Evolutionary conservation across 208 protist species (phyloP), one percentile per base, ranked within the genome.

Genomic region (Leishmania gerbilli): DNA sequence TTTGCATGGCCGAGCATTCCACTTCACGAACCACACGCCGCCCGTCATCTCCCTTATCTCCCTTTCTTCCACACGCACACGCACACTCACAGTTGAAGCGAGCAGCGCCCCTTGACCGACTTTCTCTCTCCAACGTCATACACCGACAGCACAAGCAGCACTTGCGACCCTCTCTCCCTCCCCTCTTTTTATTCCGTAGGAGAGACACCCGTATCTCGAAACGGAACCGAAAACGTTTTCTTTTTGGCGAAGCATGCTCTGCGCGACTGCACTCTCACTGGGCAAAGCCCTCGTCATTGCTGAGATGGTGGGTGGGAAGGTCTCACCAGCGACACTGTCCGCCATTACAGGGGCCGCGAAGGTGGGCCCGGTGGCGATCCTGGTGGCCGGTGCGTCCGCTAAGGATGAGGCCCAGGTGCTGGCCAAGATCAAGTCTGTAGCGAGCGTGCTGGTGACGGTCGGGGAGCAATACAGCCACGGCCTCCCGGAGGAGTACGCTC

Each of bases 271-370:
- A 34, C 51, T 71, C 7, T 74, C 72, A 24, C 72, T 93, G 27
- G 91, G 85, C 55, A 96, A 95, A 75, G 87, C 90, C 40, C 90
- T 96, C 31, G 92, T 97, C 21, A 75, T 97, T 24, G 92, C 88
- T 13, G 92, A 97, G 88, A 67, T 91, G 53, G 82, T 88, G 51
- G 81, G 84, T 27, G 95, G 87, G 58, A 91, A 96, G 67, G 86
- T 98, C 13, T 83, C 92, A 2, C 87, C 93, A 3, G 87, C 89
- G 21, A 97, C 96, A 53, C 90, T 99, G 17, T 88, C 91, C 47
- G 93, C 97, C 47, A 91, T 99, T 74, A 98, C 95, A 24, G 97
- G 95, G 1, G 96, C 94, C 47, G 65, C 83, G 31, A 88, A 96
- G 76, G 76, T 98, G 37, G 92, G 92, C 76, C 84, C 91, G n/a